These are phyloP conservation scores for Xanthoparmelia taractica DNA, from an alignment of 495 filamentous ascomycete genomes.

Conservation along the genomic window DNA sequence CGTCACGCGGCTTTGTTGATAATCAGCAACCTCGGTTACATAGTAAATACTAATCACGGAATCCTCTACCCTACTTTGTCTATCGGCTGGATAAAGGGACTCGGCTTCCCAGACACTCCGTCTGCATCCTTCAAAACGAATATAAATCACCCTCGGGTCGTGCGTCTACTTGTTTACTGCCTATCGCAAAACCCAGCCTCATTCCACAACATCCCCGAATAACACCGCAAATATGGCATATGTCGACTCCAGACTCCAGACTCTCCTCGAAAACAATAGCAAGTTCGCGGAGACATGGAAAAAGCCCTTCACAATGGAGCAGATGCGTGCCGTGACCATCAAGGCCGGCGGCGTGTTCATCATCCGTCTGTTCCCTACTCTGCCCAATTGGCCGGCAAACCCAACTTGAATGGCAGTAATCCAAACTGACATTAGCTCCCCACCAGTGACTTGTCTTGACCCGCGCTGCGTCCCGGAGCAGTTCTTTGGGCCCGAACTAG, in stretches of 20 bases:
- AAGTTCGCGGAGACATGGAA: not conserved
- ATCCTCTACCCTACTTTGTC: not conserved
- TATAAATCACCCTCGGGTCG: not conserved
- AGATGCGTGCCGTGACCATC: not conserved
- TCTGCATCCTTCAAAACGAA: not conserved
- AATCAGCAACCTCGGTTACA: too few relatives aligned
- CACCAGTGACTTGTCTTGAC: conserved; percentile 14
- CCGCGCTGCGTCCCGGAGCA: conserved; percentile 14
- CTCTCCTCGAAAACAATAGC: not conserved
- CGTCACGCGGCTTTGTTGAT: too few relatives aligned
- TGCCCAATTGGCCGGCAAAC: not conserved
- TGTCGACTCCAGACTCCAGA: not conserved
- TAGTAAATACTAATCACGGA: too few relatives aligned
- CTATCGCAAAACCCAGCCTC: not conserved
- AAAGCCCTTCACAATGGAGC: not conserved
- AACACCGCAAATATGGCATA: not conserved
- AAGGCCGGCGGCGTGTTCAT: not conserved
- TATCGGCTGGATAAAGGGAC: not conserved
- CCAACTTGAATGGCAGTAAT: not conserved
- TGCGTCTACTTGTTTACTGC: not conserved
- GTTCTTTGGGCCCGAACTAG: not conserved
- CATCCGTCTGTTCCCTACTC: not conserved
- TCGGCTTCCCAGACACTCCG: not conserved
- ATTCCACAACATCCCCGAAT: not conserved
- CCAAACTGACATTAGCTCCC: conserved; percentile 32